phyloP scores from a whole-genome alignment of 2,329 filamentous ascomycete species.

The Dothistroma pini region DNA sequence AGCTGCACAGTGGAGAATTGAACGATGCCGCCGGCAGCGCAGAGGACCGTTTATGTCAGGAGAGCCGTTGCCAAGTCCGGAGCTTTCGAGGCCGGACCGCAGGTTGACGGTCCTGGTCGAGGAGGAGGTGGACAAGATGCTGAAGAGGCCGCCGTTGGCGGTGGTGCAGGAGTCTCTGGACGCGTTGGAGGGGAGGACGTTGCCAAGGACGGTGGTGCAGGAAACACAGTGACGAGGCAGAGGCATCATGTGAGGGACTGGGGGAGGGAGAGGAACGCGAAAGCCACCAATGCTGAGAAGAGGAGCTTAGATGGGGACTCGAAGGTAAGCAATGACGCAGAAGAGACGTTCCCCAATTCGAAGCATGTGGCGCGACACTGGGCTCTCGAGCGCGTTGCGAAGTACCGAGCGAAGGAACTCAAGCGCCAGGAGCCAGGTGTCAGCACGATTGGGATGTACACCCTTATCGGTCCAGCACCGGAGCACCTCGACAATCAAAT shows the following conservation, averaged over 20 bases:
- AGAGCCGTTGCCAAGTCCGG: slow-evolving; percentile 1
- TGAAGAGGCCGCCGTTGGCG: neutral
- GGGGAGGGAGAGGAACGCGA: neutral
- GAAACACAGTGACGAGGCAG: neutral
- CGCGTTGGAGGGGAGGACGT: neutral
- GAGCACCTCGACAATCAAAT: neutral
- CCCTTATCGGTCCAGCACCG: neutral
- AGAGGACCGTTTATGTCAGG: neutral
- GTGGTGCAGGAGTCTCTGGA: neutral
- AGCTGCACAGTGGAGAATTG: neutral
- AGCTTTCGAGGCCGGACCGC: neutral
- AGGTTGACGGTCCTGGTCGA: neutral
- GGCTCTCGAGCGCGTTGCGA: neutral
- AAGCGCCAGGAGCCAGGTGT: neutral
- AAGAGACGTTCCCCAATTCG: neutral
- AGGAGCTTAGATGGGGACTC: neutral
- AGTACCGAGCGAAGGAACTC: neutral
- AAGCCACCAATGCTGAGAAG: neutral
- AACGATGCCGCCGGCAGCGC: slow-evolving; percentile 1
- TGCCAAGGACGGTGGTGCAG: neutral
- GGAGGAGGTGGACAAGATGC: slow-evolving; percentile 1
- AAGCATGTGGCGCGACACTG: neutral
- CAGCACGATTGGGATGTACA: neutral
- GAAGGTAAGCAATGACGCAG: neutral
- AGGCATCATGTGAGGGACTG: neutral